Evolutionary conservation across 371 early-diverging fungal genomes (phyloP).

Genomic region (Choanephora cucurbitarum): DNA sequence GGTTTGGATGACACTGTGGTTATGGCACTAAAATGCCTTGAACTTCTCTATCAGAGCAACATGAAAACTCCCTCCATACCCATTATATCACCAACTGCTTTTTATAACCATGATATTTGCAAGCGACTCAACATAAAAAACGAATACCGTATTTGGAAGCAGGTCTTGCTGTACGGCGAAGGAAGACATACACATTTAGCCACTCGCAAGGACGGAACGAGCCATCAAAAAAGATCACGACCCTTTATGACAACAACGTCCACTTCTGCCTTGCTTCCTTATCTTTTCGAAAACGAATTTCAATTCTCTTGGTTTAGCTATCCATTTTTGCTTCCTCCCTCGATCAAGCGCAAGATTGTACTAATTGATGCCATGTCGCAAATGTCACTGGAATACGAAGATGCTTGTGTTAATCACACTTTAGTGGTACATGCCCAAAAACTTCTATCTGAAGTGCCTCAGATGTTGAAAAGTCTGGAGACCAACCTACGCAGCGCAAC

Average conservation of each 20-base stretch:
- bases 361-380: constrained; percentile 83
- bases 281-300: constrained; percentile 49
- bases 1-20: constrained; percentile 64
- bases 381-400: constrained; percentile 83
- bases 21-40: constrained; percentile 61
- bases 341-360: constrained; percentile 74
- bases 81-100: constrained; percentile 31
- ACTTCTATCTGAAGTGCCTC: constrained; percentile 59
- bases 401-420: constrained; percentile 81
- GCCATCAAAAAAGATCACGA: constrained; percentile 43
- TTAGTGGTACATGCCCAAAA: constrained; percentile 67
- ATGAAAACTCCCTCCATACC: constrained; percentile 18
- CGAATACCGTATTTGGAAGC: constrained; percentile 75
- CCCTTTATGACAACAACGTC: constrained; percentile 39
- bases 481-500: constrained; percentile 50
- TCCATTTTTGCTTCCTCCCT: constrained; percentile 74
- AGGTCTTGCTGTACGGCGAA: constrained; percentile 44
- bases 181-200: constrained; percentile 38
- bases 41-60: constrained; percentile 54
- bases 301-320: constrained; percentile 76
- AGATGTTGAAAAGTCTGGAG: constrained; percentile 44
- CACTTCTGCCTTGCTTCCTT: constrained; percentile 34
- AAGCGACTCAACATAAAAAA: constrained; percentile 77
- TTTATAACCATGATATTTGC: constrained; percentile 62
- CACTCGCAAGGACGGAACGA: constrained; percentile 24